These are phyloP conservation scores for Geotrichum europaeum DNA, from an alignment of 1,139 yeast species.

Conservation along the genomic window DNA sequence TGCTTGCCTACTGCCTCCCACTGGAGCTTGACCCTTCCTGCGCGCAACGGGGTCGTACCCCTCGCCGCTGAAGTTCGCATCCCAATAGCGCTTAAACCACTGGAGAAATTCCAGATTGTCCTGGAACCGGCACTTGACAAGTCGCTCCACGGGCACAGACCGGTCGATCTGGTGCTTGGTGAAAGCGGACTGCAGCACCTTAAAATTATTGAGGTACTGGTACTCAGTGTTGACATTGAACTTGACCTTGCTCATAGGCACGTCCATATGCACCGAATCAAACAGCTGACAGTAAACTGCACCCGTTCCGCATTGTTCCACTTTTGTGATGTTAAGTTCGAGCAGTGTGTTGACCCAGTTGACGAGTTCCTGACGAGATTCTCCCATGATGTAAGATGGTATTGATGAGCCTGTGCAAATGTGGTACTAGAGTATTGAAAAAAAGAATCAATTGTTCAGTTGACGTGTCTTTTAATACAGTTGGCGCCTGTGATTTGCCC, in stretches of 20 bases:
- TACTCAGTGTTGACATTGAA: conserved; percentile 68
- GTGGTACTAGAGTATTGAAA: not conserved
- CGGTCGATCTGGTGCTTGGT: conserved; percentile 65
- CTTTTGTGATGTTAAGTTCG: conserved; percentile 59
- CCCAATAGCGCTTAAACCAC: conserved; percentile 85
- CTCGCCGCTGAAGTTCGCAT: conserved; percentile 56
- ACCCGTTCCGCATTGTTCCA: conserved; percentile 94
- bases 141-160: conserved; percentile 70
- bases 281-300: conserved; percentile 90
- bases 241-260: conserved; percentile 71
- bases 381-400: conserved; percentile 41
- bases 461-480: not conserved
- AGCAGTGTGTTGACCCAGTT: conserved; percentile 78
- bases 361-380: conserved; percentile 75
- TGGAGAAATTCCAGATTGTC: conserved; percentile 91
- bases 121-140: conserved; percentile 84
- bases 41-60: conserved; percentile 62
- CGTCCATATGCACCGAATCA: conserved; percentile 76
- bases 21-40: conserved; percentile 36
- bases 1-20: not conserved
- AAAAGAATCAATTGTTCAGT: not conserved
- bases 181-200: conserved; percentile 74
- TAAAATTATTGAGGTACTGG: conserved; percentile 75
- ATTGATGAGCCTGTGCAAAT: not conserved
- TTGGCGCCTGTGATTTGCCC: not conserved